Conservation (phyloP, 768 basidiomycete genomes). For the Hygrocybe coccinea region DNA sequence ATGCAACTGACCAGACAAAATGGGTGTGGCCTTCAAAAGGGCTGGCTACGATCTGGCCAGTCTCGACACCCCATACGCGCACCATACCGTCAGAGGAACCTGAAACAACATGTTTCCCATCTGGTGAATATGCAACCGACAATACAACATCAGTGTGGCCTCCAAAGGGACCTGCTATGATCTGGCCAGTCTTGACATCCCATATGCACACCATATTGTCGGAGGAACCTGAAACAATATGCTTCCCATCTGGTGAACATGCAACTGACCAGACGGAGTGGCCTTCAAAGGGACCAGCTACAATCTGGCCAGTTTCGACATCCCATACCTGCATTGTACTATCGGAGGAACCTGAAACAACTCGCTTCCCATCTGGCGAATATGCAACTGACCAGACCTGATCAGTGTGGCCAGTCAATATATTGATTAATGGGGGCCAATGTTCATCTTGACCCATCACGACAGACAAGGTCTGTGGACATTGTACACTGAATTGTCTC, state of each 20-base stretch:
- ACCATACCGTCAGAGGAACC: too few species aligned
- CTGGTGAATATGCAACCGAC: background rate
- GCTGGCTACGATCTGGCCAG: too few species aligned
- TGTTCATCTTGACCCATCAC: background rate
- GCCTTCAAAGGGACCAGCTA: background rate
- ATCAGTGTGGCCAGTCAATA: slow-evolving; percentile 10
- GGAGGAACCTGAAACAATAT: background rate
- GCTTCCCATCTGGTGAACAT: background rate
- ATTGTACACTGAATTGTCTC: slow-evolving; percentile 7
- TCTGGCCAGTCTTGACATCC: background rate
- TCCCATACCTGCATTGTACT: slow-evolving; percentile 38
- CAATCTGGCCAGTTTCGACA: background rate
- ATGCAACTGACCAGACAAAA: slow-evolving; percentile 31
- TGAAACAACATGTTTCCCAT: background rate
- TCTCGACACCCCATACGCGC: too few species aligned
- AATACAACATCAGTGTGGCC: background rate
- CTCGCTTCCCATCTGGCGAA: slow-evolving; percentile 46
- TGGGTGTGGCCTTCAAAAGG: too few species aligned
- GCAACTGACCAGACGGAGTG: background rate
- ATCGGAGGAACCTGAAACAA: slow-evolving; percentile 47
- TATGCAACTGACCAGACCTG: slow-evolving; percentile 33
- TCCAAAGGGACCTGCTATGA: background rate
- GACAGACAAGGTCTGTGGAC: too few species aligned
- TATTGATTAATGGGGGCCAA: slow-evolving; percentile 1
- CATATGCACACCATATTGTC: background rate